Base-by-base conservation (phyloP, 192 early-diverging fungal species). In the Coemansia sp. region DNA sequence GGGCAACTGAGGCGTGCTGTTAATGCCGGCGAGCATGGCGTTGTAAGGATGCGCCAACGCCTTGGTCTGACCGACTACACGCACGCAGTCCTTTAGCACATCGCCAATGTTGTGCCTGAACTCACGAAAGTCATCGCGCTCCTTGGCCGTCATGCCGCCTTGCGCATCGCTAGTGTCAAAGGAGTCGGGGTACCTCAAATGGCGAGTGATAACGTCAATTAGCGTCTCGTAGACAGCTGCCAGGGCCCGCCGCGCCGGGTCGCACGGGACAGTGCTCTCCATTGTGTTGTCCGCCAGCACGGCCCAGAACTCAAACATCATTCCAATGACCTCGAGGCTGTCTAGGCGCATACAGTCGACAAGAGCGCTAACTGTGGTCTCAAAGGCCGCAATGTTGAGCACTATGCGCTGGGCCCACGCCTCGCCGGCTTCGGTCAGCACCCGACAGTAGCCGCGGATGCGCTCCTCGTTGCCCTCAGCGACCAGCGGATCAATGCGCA, bases 81-180 rank as follows among this genome's bases (percentile, higher is more conserved):
- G 75, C 49, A 95, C 95, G 68, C 96, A 97, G 72, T 94, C 92
- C 83, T 99, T 99, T 41, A 99, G 87, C 49, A 97, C 94, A 69
- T 98, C 96, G 50, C 97, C 98, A 86, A 98, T 95, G 33, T 89
- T 87, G 81, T 99, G 97, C 27, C 98, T 89, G 79, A 98, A 97
- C 33, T 97, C 95, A 43, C 96, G 85, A 74, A 99, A 99, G 33
- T 97, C 94, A 68, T 99, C 98, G n/a, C 94, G 88, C 70, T 96
- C 92, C 73, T 93, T 87, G 11, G 94, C 92, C 1, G 91, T 91
- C 92, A 90, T 92, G 6, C 73, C 78, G 12, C 70, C 75, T 20
- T 86, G 62, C 49, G 92, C 89, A 27, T 85, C 83, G 27, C n/a
- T 53, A 27, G 73, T 38, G 34, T 73, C 65, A 63, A 68, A 73